Base-by-base conservation (phyloP, 306 rosid genomes). In the Pterocarpus santalinus region DNA sequence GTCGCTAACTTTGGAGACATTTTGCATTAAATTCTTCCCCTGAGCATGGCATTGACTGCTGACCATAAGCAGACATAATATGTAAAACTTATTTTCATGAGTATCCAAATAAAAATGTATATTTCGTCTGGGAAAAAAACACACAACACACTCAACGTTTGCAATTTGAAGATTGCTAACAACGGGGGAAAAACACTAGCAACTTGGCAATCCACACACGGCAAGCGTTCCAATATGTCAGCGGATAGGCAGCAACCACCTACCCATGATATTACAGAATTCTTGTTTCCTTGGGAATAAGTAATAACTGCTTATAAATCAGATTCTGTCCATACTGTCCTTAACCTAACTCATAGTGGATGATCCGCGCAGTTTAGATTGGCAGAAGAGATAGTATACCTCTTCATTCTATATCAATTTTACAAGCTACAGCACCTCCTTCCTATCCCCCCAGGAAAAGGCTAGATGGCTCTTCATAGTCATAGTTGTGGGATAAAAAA, bases 361-460 rank as follows among this genome's bases (percentile, higher is more conserved):
- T 57, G 63, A 35, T 36, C 46, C 17, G 1, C 8, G 0, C 4
- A 16, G 63, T 7, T 46, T 46, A 46, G 13, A 46, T 46, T 46
- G 52, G 52, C 52, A 22, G 52, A 8, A 46, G 52, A 46, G 12
- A 47, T 47, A 47, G 53, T 16, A 16, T 22, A 22, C 10, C 28
- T 64, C 69, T 64, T 64, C 69, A 10, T 64, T 14, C 53, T 39
- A 30, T 67, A 22, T 13, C 53, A 70, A 10, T 70, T 70, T 70
- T 14, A 12, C 16, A 69, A 28, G 9, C 9, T 28, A 44, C 22
- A 22, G 10, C 12, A 5, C 12, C 2, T 60, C 9, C 41, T 30
- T 41, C 41, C 36, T 22, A 38, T 38, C 5, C 41, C 41, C 4
- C 1, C 4, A 5, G 41, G 41, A 38, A 38, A 38, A 38, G 5